Evolutionary conservation across 306 rosid species (phyloP), one percentile per base, ranked within the genome.

Genomic region (Trichosanthes cucumerina): DNA sequence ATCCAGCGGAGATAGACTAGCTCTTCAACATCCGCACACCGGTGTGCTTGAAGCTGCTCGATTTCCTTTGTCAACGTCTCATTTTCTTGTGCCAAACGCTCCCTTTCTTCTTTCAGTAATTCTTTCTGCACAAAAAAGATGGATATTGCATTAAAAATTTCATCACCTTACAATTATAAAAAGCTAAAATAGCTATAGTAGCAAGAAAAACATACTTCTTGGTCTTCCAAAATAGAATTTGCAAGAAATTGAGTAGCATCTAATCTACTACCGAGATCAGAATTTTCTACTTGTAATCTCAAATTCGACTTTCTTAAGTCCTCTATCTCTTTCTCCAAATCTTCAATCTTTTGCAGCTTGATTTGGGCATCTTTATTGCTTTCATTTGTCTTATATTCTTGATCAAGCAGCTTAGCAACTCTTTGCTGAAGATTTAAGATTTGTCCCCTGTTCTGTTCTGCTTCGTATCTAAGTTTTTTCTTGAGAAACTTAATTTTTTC

Each of bases 1-100:
- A 95, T 76, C 99, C 99, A 95, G 73, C 91, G 82, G 46, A 95
- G 85, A 64, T 95, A 95, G 77, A 95, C 97, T 81, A 95, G 58
- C 70, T 95, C 97, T 83, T 95, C 99, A 49, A 87, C 60, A 80
- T 95, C 97, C 26, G 88, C 60, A 71, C 90, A 92, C 77, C 93
- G 80, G 80, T 87, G 88, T 9, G 86, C 79, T 81, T 87, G 81
- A 8, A 89, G 88, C 78, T 74, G 92, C 87, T 92, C 93, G 9
- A 90, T 66, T 80, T 89, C 90, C 84, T 86, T 85, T 21, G 14
- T 18, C 74, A 95, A 78, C 2, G 75, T 79, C 49, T 84, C 86
- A 2, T 92, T 95, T 74, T 86, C 86, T 81, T 18, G 81, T 66
- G 81, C 76, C 21, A 92, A 83, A 52, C 70, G 85, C 78, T 79